These are phyloP conservation scores for Metschnikowia arizonensis DNA, from an alignment of 805 yeast species.

Conservation along the genomic window DNA sequence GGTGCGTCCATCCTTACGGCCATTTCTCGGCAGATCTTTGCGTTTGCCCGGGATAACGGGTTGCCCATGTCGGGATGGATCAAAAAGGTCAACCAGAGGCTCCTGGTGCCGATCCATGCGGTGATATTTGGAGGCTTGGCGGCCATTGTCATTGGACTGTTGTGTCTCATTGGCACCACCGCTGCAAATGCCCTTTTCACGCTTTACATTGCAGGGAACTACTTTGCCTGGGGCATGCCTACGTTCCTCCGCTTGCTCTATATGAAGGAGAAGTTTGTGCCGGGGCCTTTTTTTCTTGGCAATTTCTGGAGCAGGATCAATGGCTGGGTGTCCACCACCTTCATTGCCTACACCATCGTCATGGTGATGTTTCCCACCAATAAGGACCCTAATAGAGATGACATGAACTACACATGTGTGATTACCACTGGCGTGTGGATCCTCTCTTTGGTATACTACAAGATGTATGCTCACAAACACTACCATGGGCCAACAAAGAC, in stretches of 20 bases:
- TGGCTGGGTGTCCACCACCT: slow-evolving; percentile 45
- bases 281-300: slow-evolving; percentile 69
- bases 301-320: slow-evolving; percentile 39
- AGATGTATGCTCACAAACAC: slow-evolving; percentile 47
- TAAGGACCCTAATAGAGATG: slow-evolving; percentile 34
- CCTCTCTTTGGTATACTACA: slow-evolving; percentile 49
- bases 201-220: slow-evolving; percentile 57
- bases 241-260: slow-evolving; percentile 43
- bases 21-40: slow-evolving; percentile 68
- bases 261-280: slow-evolving; percentile 48
- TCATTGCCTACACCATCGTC: slow-evolving; percentile 50
- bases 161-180: slow-evolving; percentile 53
- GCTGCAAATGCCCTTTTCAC: slow-evolving; percentile 71
- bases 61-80: slow-evolving; percentile 51
- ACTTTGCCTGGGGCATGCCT: slow-evolving; percentile 62
- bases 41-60: slow-evolving; percentile 74
- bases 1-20: slow-evolving; percentile 61
- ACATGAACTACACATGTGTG: slow-evolving; percentile 70
- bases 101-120: slow-evolving; percentile 65
- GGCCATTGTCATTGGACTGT: slow-evolving; percentile 50
- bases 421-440: slow-evolving; percentile 61
- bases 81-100: slow-evolving; percentile 51
- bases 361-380: slow-evolving; percentile 60
- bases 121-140: slow-evolving; percentile 44
- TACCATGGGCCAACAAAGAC: slow-evolving; percentile 53